These are phyloP conservation scores for Penicillium turbatum DNA, from an alignment of 495 filamentous ascomycete species.

Conservation along the genomic window DNA sequence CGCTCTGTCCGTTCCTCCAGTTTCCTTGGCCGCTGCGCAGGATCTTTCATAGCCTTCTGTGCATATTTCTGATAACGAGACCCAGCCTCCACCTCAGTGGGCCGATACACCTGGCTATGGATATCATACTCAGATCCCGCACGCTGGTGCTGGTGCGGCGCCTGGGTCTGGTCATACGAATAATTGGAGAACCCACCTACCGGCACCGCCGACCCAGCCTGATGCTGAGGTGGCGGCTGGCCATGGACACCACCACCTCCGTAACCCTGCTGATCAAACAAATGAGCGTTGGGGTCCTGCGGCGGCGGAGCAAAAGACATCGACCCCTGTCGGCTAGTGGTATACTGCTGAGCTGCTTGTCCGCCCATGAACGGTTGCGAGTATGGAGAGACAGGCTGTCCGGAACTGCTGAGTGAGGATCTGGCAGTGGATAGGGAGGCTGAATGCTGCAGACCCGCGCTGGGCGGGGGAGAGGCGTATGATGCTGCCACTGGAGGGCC, in stretches of 20 bases:
- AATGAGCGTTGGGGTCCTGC: constrained; percentile 42
- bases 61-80: constrained; percentile 42
- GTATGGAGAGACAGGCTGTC: constrained; percentile 27
- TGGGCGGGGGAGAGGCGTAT: constrained; percentile 39
- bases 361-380: constrained; percentile 28
- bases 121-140: constrained; percentile 54
- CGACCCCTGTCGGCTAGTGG: constrained; percentile 9
- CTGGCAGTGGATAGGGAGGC: constrained; percentile 24
- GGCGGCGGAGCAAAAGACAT: constrained; percentile 45
- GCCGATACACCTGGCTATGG: constrained; percentile 74
- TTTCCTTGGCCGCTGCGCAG: constrained; percentile 46
- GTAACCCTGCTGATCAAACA: constrained; percentile 29
- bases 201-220: constrained; percentile 20
- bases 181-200: constrained; percentile 55
- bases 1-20: constrained; percentile 65
- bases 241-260: constrained; percentile 1
- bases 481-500: constrained; percentile 28
- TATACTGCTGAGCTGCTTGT: constrained; percentile 19
- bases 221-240: constrained; percentile 24
- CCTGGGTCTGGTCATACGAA: constrained; percentile 42
- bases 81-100: constrained; percentile 59
- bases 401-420: constrained; percentile 24
- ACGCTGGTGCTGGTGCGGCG: constrained; percentile 29
- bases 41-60: constrained; percentile 50
- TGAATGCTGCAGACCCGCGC: constrained; percentile 27